Evolutionary conservation across 2,329 filamentous ascomycete genomes (phyloP).

Genomic region (Fusarium fracticaudum): DNA sequence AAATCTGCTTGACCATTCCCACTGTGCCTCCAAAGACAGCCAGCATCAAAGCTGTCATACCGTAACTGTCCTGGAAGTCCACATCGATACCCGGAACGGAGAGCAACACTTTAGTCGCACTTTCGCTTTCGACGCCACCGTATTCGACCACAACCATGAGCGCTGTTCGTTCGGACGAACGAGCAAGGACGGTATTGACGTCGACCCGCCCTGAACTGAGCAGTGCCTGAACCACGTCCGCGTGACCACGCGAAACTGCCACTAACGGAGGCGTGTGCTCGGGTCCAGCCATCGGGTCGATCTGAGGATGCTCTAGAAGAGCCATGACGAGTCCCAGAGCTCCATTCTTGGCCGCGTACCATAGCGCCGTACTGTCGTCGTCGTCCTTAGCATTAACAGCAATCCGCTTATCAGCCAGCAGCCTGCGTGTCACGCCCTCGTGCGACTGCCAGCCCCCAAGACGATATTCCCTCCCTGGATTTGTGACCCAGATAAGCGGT

Average conservation of each 20-base stretch:
- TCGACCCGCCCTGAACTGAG: neutral
- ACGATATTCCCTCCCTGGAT: rapidly evolving
- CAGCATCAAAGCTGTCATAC: neutral
- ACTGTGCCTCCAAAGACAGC: neutral
- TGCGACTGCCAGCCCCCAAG: rapidly evolving
- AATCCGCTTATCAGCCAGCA: neutral
- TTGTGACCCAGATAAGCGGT: neutral
- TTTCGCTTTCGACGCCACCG: rapidly evolving
- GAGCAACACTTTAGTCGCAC: neutral
- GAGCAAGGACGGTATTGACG: neutral
- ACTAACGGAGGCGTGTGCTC: rapidly evolving
- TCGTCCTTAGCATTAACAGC: neutral
- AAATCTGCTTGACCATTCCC: neutral
- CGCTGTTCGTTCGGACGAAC: rapidly evolving
- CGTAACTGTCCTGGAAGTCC: neutral
- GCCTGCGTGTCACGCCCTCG: neutral
- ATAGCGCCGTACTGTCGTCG: neutral
- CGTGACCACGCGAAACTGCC: rapidly evolving
- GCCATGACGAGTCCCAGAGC: neutral
- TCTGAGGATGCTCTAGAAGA: neutral
- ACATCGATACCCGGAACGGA: neutral
- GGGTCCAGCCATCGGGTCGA: neutral
- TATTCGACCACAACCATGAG: neutral
- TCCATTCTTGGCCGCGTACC: neutral
- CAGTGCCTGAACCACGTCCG: neutral